phyloP scores from a whole-genome alignment of 208 protist genomes.

The Acanthamoeba healyi region DNA sequence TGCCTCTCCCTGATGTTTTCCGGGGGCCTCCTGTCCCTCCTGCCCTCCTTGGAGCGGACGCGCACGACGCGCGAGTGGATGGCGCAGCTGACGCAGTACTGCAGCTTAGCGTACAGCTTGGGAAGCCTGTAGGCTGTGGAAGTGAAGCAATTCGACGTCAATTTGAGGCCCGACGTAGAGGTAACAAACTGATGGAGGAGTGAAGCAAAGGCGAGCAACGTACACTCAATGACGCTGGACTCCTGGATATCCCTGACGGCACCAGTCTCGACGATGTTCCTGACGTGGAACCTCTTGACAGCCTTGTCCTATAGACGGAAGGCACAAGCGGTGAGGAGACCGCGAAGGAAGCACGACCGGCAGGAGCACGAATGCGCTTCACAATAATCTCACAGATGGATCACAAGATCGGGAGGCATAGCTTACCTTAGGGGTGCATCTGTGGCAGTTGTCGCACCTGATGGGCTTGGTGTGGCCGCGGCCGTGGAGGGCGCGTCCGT shows the following conservation, averaged over 20 bases:
- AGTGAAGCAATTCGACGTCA: constrained; percentile 17
- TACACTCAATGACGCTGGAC: constrained; percentile 95
- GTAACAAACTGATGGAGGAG: neutral
- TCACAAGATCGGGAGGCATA: neutral
- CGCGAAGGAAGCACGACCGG: too few relatives aligned
- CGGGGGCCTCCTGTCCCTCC: constrained; percentile 90
- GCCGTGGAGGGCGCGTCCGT: constrained; percentile 90
- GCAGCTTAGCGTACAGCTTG: constrained; percentile 99
- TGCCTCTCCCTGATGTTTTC: constrained; percentile 81
- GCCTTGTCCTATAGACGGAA: constrained; percentile 97
- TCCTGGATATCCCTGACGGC: constrained; percentile 95
- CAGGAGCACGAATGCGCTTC: too few relatives aligned
- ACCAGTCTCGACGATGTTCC: constrained; percentile 97
- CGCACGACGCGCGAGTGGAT: constrained; percentile 98
- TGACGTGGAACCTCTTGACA: constrained; percentile 98
- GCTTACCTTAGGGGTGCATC: constrained; percentile 90
- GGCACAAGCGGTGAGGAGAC: neutral
- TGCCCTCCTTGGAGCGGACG: constrained; percentile 89
- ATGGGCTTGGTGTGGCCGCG: constrained; percentile 90
- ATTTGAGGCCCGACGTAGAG: neutral
- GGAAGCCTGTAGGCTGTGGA: constrained; percentile 93
- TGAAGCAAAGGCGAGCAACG: constrained; percentile 84
- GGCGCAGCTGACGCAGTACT: constrained; percentile 99
- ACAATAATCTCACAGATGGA: too few relatives aligned
- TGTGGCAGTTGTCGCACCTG: constrained; percentile 93